A percentile compares a stretch with the other conserved stretches of the same genome.
phyloP scores from a whole-genome alignment of 1,284 basidiomycete genomes.

The Marasmius sp. region DNA sequence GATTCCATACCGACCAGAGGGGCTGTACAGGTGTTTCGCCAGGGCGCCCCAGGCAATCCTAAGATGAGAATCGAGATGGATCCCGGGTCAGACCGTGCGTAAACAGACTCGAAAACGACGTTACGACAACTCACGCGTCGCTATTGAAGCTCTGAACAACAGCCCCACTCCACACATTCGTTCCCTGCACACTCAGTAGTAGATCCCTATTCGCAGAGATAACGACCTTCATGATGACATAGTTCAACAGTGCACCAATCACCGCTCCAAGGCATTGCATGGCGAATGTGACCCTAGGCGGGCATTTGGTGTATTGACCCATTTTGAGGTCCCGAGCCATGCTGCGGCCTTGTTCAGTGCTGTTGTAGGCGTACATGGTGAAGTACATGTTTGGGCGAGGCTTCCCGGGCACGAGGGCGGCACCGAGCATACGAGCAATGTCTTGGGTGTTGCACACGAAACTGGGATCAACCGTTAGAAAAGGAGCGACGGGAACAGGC shows the following conservation, averaged over 20 bases:
- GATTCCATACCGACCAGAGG: slow-evolving; percentile 46
- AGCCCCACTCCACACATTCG: slow-evolving; percentile 61
- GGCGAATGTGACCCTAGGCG: slow-evolving; percentile 45
- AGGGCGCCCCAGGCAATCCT: slow-evolving; percentile 59
- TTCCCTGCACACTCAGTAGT: slow-evolving; percentile 50
- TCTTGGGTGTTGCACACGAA: slow-evolving; percentile 32
- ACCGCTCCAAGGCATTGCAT: slow-evolving; percentile 26
- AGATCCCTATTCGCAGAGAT: slow-evolving; percentile 52
- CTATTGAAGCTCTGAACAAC: slow-evolving; percentile 49
- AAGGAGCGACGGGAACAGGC: background rate
- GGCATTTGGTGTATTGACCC: slow-evolving; percentile 54
- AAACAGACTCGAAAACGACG: background rate
- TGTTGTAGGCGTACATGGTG: slow-evolving; percentile 19
- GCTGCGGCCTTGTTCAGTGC: slow-evolving; percentile 28
- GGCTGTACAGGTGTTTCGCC: slow-evolving; percentile 51
- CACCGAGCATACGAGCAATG: slow-evolving; percentile 33
- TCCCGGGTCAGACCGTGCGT: background rate
- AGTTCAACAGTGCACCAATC: slow-evolving; percentile 39
- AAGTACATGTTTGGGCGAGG: slow-evolving; percentile 26
- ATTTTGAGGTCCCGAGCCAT: slow-evolving; percentile 29
- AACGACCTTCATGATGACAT: slow-evolving; percentile 56
- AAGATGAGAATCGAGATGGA: no score
- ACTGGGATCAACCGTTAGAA: no score
- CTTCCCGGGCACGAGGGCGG: slow-evolving; percentile 41
- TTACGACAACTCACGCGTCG: slow-evolving; percentile 12